phyloP scores from a whole-genome alignment of 2,329 filamentous ascomycete species.

The Stachybotrys echinatus region DNA sequence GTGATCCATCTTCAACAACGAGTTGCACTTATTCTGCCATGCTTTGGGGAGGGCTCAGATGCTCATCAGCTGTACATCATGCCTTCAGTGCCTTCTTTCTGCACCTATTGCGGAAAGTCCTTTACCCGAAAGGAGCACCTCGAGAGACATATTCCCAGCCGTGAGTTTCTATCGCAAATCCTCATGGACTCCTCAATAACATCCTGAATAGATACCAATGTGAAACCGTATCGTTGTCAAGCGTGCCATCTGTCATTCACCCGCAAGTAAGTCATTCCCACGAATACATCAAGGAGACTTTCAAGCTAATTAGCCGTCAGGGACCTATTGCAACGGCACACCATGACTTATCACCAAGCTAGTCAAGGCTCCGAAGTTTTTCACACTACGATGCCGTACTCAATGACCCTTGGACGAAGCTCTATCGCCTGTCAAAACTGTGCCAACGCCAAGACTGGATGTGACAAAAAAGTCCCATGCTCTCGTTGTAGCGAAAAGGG shows the following conservation, averaged over 20 bases:
- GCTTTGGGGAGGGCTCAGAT: too few species aligned
- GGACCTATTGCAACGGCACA: not conserved
- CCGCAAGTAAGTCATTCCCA: not conserved
- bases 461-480: conserved; percentile 32
- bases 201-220: not conserved
- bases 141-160: not conserved
- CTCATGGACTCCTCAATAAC: not conserved
- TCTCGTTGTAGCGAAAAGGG: conserved; percentile 31
- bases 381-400: not conserved
- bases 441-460: conserved; percentile 32
- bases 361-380: not conserved
- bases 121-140: conserved; percentile 1
- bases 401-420: conserved; percentile 22
- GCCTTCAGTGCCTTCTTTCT: not conserved
- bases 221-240: conserved; percentile 1
- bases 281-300: not conserved
- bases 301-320: not conserved
- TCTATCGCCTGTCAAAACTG: conserved; percentile 34
- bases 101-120: conserved; percentile 1
- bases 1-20: too few species aligned
- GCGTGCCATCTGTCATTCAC: not conserved
- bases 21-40: too few species aligned
- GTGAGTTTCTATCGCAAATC: not conserved
- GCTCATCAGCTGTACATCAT: too few species aligned
- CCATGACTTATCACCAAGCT: not conserved